These are phyloP conservation scores for Colletotrichum siamense DNA, from an alignment of 2,329 filamentous ascomycete species.

Conservation along the genomic window DNA sequence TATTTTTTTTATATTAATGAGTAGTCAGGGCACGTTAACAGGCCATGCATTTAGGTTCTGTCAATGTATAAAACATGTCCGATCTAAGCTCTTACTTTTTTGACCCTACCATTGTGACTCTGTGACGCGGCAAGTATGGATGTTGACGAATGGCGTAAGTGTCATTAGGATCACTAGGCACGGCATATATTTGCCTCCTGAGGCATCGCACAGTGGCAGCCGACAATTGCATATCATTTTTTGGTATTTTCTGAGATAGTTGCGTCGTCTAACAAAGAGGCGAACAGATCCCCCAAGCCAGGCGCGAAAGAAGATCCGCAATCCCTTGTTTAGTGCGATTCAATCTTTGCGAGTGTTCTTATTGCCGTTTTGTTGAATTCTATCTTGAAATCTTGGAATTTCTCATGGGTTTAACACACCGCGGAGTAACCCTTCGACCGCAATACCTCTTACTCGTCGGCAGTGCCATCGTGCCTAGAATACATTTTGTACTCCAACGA, in stretches of 20 bases:
- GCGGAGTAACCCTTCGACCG: neutral
- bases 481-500: constrained; percentile 68
- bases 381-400: neutral
- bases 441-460: constrained; percentile 28
- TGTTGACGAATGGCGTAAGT: neutral
- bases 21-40: neutral
- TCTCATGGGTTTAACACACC: neutral
- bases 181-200: neutral
- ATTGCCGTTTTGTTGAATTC: neutral
- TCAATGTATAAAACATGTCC: neutral
- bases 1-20: neutral
- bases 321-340: neutral
- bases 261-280: neutral
- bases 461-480: constrained; percentile 61
- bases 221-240: neutral
- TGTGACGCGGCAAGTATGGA: neutral
- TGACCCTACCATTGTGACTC: neutral
- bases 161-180: neutral
- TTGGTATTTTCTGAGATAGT: neutral
- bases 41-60: neutral
- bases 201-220: neutral
- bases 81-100: neutral
- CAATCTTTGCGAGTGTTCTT: neutral
- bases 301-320: neutral
- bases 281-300: neutral